Base-by-base conservation (phyloP, 148 eudicot genomes). In the Arctostaphylos glauca region DNA sequence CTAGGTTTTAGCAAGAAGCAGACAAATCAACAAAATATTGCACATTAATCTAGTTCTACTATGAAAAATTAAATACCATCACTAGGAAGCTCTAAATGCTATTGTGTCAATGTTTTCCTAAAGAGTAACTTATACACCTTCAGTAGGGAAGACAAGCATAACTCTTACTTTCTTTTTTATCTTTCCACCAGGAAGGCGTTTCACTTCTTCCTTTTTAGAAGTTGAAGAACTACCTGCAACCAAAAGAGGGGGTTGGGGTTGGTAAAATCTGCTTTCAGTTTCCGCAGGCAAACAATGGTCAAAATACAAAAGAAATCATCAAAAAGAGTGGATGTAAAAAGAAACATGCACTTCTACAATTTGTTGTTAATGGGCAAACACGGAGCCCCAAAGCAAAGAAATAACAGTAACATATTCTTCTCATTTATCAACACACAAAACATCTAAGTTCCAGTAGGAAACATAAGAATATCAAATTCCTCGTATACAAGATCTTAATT, bases 161-260 rank as follows among this genome's bases (percentile, higher is more conserved):
- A 25, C 50, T n/a, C 89, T 83, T 88, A 94, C 98, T 85, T 96
- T 96, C 93, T 96, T 96, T 85, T 96, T 96, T 52, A 90, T 87
- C 90, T 96, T 96, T 56, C 98, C 98, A 55, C 98, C 98, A 68
- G 98, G 98, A 86, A 96, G 98, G 80, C 95, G 94, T 76, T 96
- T 94, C 23, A 94, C 98, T 89, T 89, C 96, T 87, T 95, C 98
- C 41, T 81, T 89, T 87, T 91, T 87, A 75, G 94, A 85, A 75
- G 93, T 85, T 71, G 98, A 93, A 50, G 98, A 87, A 76, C 92
- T 93, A 76, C 90, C 91, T 90, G 91, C 87, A 88, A 82, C 79
- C 83, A 86, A 66, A 52, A 49, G 59, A 60, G 72, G 48, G 55
- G 59, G 48, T 50, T 6, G 9, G 44, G 62, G 64, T 38, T 31